Conservation (phyloP, 176 grass and related monocot genomes). For the Dendrocalamus sinicus region DNA sequence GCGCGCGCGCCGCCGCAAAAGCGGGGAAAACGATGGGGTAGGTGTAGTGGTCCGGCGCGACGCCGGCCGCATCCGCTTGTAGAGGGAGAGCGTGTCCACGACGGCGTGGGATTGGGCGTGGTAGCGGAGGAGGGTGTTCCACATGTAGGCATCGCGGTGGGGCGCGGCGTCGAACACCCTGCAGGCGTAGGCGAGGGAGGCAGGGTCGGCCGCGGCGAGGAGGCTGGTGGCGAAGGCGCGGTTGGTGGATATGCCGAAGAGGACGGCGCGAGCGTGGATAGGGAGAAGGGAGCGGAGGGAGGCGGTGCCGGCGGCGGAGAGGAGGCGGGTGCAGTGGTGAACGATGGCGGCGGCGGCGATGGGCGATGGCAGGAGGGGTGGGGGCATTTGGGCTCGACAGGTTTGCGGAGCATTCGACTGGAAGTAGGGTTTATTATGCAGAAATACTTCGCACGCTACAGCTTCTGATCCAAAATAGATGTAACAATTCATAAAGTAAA, state of each 20-base stretch:
- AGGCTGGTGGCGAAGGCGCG: conserved; percentile 61
- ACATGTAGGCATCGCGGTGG: conserved; percentile 70
- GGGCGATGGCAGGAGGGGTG: neutral
- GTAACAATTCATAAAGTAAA: too few relatives aligned
- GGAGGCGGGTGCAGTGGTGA: conserved; percentile 32
- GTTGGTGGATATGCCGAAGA: conserved; percentile 57
- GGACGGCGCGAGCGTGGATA: conserved; percentile 65
- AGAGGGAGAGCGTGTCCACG: conserved; percentile 54
- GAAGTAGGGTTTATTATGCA: neutral
- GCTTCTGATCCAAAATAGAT: neutral
- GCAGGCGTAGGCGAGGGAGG: conserved; percentile 68
- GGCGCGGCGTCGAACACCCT: conserved; percentile 68
- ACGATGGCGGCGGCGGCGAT: neutral
- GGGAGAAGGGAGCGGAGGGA: conserved; percentile 55
- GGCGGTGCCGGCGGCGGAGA: neutral
- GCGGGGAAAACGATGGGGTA: conserved; percentile 78
- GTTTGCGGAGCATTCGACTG: neutral
- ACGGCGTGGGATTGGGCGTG: conserved; percentile 43
- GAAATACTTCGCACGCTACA: neutral
- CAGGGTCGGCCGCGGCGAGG: conserved; percentile 35
- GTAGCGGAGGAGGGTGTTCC: conserved; percentile 79
- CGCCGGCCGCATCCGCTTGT: conserved; percentile 67
- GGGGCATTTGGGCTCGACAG: conserved; percentile 24
- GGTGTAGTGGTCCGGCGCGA: conserved; percentile 70
- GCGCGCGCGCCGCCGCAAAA: conserved; percentile 49